Base-by-base conservation (phyloP, 2,329 filamentous ascomycete genomes). In the Colletotrichum plurivorum region DNA sequence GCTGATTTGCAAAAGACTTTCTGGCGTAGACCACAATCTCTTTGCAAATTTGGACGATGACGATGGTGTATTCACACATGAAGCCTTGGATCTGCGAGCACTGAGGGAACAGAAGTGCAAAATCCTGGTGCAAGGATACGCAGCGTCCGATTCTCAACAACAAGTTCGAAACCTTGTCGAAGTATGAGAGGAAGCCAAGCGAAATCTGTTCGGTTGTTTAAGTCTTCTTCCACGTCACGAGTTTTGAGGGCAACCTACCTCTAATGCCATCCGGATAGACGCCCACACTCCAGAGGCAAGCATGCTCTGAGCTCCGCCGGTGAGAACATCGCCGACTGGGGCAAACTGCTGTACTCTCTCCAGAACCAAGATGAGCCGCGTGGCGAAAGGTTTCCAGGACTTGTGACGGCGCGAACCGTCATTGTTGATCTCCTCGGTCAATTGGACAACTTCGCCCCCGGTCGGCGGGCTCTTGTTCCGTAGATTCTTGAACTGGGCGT, bases 251-350 rank as follows among this genome's bases (percentile, higher is more conserved):
- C 15, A 16, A 4, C 18, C 8, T 48, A 46, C 54, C 20, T 57
- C 20, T 22, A 85, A 73, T 2, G 81, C 78, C 70, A 81, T 78
- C 45, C 82, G 77, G 6, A 85, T 80, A 1, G 83, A 60, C 0
- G 80, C 77, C 84, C 83, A 86, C 0, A 85, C 81, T 10, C 82
- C 77, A 62, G 79, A 83, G 0, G 83, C 82, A 5, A 84, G 73
- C 0, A 84, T 48, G 41, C 84, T 85, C 69, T 85, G 83, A 0
- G 79, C 80, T 0, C 80, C 82, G 0, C 83, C 82, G 15, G 84
- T 56, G 0, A 75, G 16, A 0, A 75, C 27, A 12, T 75, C 73
- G 3, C 82, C 83, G 15, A 84, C 67, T 0, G 79, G 77, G 13
- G 80, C 81, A 57, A 82, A 85, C 64, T 83, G 79, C 63, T 85